phyloP scores from a whole-genome alignment of 352 stramenopile species.

The Phytophthora boehmeriae region DNA sequence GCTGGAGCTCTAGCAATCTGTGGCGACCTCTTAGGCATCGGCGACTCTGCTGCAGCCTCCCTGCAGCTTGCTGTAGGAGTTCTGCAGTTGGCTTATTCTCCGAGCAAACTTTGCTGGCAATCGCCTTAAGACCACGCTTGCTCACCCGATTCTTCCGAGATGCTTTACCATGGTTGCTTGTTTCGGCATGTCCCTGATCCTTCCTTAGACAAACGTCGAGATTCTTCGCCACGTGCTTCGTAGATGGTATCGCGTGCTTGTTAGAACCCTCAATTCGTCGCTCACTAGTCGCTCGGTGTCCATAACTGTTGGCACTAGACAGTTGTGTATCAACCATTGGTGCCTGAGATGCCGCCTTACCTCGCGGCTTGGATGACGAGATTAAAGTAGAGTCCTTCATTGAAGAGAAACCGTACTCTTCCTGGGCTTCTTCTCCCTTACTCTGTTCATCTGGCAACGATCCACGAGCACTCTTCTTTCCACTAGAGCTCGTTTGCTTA shows the following conservation, averaged over 20 bases:
- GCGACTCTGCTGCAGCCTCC: conserved; percentile 20
- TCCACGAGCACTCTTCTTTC: conserved; percentile 7
- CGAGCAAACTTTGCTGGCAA: background rate
- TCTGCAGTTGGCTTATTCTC: background rate
- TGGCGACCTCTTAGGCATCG: conserved; percentile 12
- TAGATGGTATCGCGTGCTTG: too few relatives aligned
- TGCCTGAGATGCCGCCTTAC: background rate
- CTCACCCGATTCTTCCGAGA: too few relatives aligned
- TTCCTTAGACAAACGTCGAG: too few relatives aligned
- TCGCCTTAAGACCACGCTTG: too few relatives aligned
- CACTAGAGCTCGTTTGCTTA: conserved; percentile 1
- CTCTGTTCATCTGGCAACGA: conserved; percentile 14
- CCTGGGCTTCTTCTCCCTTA: conserved; percentile 25
- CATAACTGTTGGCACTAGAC: too few relatives aligned
- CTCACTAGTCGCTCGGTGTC: too few relatives aligned
- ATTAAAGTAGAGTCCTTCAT: conserved; percentile 7
- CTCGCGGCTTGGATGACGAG: conserved; percentile 11
- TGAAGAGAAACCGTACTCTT: conserved; percentile 3
- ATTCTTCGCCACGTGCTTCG: too few relatives aligned
- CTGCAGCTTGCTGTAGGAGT: conserved; percentile 26
- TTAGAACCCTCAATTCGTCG: too few relatives aligned
- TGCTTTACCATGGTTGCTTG: too few relatives aligned
- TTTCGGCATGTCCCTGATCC: too few relatives aligned
- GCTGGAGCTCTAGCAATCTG: conserved; percentile 9
- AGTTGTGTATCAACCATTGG: too few relatives aligned